Evolutionary conservation across 2,329 filamentous ascomycete genomes (phyloP), one percentile per base, ranked within the genome.

Genomic region (Aspergillus phoenicis): DNA sequence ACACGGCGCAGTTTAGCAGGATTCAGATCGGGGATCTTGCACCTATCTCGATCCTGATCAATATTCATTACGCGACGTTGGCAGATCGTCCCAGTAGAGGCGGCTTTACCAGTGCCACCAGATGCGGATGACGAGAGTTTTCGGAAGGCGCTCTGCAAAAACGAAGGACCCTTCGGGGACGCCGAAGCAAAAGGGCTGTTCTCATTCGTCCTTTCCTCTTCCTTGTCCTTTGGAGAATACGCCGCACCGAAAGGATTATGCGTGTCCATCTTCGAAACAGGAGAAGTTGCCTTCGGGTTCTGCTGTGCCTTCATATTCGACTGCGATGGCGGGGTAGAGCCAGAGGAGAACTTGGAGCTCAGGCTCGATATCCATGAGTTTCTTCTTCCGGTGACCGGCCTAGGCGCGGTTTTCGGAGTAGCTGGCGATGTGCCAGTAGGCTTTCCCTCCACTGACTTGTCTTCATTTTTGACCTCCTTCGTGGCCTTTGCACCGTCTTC

Each of bases 341-440:
- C 75, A 33, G 87, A 87, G 2, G 91, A 93, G 79, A 98, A 97
- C 74, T 96, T 97, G 66, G 91, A 94, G 65, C 92, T 96, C 67
- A 98, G 87, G 72, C 88, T 97, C 59, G 91, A 91, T 71, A 98
- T 93, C 95, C 95, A 99, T 13, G 93, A 97, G 64, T 88, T 89
- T 58, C 87, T 80, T 65, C 92, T 85, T 57, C 86, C 82, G 6
- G 67, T 65, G 11, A 77, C 68, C 6, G 72, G 64, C 68, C 71
- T 73, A 7, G 69, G 70, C 4, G 68, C 61, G 22, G 66, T 73
- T 61, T 70, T 73, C 47, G 68, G 70, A 15, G 67, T 15, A 11
- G 60, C 58, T 15, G 67, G 65, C 8, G 70, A 64, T n/a, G 66
- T 47, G 4, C 61, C 67, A 13, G 65, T 62, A 36, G 56, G 41